Base-by-base conservation (phyloP, 192 early-diverging fungal species). In the Allomyces javanicus region DNA sequence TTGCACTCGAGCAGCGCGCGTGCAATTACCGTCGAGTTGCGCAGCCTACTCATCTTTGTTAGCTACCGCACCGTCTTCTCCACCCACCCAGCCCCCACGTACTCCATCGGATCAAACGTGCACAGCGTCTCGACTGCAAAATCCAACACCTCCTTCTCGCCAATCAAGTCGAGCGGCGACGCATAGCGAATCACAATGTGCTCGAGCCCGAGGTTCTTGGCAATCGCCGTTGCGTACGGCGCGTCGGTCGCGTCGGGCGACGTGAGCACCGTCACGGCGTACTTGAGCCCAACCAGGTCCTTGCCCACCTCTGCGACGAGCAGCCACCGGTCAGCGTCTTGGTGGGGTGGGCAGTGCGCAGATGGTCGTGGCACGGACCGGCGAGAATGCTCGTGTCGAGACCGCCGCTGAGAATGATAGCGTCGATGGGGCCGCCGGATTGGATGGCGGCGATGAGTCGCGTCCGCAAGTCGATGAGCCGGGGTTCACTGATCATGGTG, bases 101-200 rank as follows among this genome's bases (percentile, higher is more conserved):
- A 58, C 65, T 85, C 86, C 86, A 87, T 87, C 0, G 83, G 81
- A 43, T 87, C 86, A 67, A 87, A 87, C 0, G 84, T 83, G 24
- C 78, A 67, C 19, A 86, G 76, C 5, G 76, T 74, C 24, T 72
- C 64, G 33, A 86, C 72, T 63, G 77, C 79, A n/a, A 79, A 71
- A 44, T 74, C 73, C 64, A 86, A 68, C n/a, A 73, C 64, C 19
- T 75, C 71, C 22, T 73, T 69, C 25, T 24, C 44, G 27, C 40
- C 10, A 9, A 67, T 63, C 14, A 77, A 64, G 3, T 72, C 72
- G 14, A 73, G 66, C 26, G 78, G 76, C 24, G 75, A 66, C 1
- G 76, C 69, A 25, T 83, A 70, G 68, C 68, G 71, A 40, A 85
- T 66, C 12, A 82, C 63, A 50, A 75, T 70, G 67, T 84, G 82